Percentiles rank a stretch among this genome's conserved stretches.
These are phyloP conservation scores for Crithidia thermophila DNA, from an alignment of 208 protist species.

Conservation along the genomic window DNA sequence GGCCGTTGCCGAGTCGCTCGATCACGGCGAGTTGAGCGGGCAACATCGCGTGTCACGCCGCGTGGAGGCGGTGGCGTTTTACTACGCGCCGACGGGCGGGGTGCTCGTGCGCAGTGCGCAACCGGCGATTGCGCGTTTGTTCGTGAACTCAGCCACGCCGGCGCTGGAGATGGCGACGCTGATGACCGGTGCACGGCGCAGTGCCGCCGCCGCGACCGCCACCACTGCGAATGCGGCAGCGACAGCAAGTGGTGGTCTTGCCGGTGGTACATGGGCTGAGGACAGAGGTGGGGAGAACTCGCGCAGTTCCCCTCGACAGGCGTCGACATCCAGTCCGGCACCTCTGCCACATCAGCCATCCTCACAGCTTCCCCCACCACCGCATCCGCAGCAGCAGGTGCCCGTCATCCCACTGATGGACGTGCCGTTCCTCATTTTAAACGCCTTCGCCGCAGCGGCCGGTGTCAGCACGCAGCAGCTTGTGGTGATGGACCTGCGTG, in stretches of 20 bases:
- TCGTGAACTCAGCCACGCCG: conserved; percentile 15
- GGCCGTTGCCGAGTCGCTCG: conserved; percentile 25
- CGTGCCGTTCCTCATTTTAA: conserved; percentile 14
- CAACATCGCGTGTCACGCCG: conserved; percentile 49
- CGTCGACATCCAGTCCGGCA: no score
- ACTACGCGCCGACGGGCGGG: conserved; percentile 42
- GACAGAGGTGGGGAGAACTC: no score
- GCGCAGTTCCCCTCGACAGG: background rate
- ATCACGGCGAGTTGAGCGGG: conserved; percentile 17
- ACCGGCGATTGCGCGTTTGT: conserved; percentile 42
- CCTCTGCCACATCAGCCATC: no score
- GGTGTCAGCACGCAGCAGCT: conserved; percentile 24
- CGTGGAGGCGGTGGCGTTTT: conserved; percentile 80
- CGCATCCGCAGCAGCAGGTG: background rate
- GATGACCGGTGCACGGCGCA: conserved; percentile 13
- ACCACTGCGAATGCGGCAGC: background rate
- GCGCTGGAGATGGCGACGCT: conserved; percentile 17
- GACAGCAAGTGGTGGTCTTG: no score
- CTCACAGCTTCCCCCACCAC: background rate
- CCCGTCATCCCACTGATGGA: conserved; percentile 11
- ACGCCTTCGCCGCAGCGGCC: conserved; percentile 27
- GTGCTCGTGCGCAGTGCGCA: conserved; percentile 74
- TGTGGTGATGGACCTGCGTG: conserved; percentile 49
- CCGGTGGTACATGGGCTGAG: no score
- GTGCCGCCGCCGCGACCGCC: background rate